Percentiles rank a stretch among this genome's conserved stretches.
Evolutionary conservation across 495 filamentous ascomycete species (phyloP).

Genomic region (Lindgomyces ingoldianus): DNA sequence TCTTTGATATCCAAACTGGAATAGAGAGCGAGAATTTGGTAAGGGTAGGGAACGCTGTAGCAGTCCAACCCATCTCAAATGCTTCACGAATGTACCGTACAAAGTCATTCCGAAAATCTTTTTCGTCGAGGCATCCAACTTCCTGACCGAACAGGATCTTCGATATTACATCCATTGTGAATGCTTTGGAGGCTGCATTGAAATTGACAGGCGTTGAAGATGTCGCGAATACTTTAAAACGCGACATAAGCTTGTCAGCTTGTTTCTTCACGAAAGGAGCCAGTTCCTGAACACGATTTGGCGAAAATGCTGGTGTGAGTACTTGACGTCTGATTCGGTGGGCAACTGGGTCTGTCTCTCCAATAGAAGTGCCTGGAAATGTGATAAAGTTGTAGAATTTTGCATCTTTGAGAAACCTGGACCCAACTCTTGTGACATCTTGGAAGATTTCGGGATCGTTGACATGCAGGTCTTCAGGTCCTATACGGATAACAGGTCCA

Average conservation of each 20-base stretch:
- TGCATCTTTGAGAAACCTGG: conserved; percentile 4
- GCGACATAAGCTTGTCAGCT: background rate
- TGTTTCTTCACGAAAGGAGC: background rate
- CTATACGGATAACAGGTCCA: conserved; percentile 18
- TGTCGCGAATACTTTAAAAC: background rate
- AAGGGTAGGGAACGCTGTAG: no score
- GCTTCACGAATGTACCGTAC: no score
- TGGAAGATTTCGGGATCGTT: conserved; percentile 12
- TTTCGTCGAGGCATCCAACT: background rate
- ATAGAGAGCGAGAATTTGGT: no score
- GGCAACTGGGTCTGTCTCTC: background rate
- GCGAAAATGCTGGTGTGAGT: background rate
- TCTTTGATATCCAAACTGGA: no score
- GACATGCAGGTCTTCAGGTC: conserved; percentile 7
- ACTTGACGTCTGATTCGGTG: background rate
- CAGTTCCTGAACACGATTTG: background rate
- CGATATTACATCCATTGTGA: background rate
- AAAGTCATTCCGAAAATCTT: background rate
- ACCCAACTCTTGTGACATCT: conserved; percentile 12
- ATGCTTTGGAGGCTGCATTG: background rate
- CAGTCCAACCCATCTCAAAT: no score
- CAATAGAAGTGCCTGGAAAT: conserved; percentile 5
- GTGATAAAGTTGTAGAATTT: conserved; percentile 10
- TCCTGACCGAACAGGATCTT: background rate
- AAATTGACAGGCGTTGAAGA: background rate